Percentiles rank a stretch among this genome's conserved stretches.
Conservation (phyloP, 306 rosid species). For the Lotus japonicus region DNA sequence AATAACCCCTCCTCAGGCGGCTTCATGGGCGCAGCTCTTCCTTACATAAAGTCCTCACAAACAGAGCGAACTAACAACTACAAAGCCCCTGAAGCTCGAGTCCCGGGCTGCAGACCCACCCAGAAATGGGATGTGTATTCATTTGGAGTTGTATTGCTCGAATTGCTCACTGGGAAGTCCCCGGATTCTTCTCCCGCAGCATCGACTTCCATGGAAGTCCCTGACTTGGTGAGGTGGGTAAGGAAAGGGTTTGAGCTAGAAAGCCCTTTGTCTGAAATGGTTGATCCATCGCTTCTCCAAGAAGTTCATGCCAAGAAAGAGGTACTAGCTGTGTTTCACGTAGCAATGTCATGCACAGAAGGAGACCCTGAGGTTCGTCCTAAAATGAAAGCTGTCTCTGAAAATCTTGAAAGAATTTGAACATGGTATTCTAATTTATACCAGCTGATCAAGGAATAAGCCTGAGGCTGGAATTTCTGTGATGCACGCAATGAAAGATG, state of each 20-base stretch:
- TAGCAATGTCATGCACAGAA: constrained; percentile 83
- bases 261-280: constrained; percentile 83
- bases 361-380: constrained; percentile 84
- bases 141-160: constrained; percentile 79
- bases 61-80: constrained; percentile 70
- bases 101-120: constrained; percentile 58
- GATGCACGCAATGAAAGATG: background rate
- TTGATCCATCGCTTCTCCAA: constrained; percentile 73
- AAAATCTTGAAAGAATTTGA: constrained; percentile 76
- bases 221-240: constrained; percentile 88
- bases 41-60: constrained; percentile 64
- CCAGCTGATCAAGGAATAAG: background rate
- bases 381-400: constrained; percentile 85
- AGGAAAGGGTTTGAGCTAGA: constrained; percentile 89
- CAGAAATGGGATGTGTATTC: constrained; percentile 96
- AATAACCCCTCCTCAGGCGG: constrained; percentile 89
- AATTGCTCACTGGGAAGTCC: constrained; percentile 85
- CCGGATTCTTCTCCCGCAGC: constrained; percentile 87
- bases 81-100: constrained; percentile 77
- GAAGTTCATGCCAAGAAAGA: constrained; percentile 93
- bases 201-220: constrained; percentile 74
- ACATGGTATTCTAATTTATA: constrained; percentile 5
- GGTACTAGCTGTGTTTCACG: constrained; percentile 79
- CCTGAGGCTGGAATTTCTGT: too few relatives aligned
- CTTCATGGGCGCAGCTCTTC: constrained; percentile 85